These are phyloP conservation scores for Cystobasidium pallidum DNA, from an alignment of 1,284 basidiomycete genomes.

Conservation along the genomic window DNA sequence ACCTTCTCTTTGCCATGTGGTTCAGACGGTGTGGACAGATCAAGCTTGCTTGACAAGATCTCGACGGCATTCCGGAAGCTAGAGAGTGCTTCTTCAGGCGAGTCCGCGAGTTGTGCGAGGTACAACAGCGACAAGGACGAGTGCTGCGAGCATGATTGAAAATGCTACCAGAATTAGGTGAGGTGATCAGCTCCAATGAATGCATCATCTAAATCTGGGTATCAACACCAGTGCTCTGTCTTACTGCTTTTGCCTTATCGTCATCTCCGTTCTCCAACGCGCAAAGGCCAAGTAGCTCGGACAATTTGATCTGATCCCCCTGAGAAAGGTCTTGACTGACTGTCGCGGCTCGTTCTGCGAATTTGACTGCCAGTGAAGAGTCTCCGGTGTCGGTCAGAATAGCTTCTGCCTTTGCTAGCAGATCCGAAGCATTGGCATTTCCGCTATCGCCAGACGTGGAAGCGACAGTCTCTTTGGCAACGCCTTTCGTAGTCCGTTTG, in stretches of 20 bases:
- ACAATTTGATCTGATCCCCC: conserved; percentile 46
- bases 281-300: conserved; percentile 52
- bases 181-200: conserved; percentile 6
- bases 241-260: conserved; percentile 72
- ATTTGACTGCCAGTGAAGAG: conserved; percentile 76
- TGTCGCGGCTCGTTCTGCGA: conserved; percentile 70
- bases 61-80: conserved; percentile 81
- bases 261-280: conserved; percentile 68
- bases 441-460: conserved; percentile 1
- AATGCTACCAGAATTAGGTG: conserved; percentile 60
- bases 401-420: conserved; percentile 72
- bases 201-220: conserved; percentile 2
- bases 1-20: conserved; percentile 48
- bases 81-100: conserved; percentile 73
- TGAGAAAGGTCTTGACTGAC: conserved; percentile 65
- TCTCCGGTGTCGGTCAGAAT: conserved; percentile 77
- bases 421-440: conserved; percentile 58
- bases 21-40: conserved; percentile 39
- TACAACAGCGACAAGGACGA: conserved; percentile 80
- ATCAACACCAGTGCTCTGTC: conserved; percentile 59
- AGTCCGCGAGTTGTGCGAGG: conserved; percentile 80
- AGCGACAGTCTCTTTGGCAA: neutral
- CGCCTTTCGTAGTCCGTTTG: neutral
- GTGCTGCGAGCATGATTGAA: conserved; percentile 67
- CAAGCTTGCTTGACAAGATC: conserved; percentile 70